Base-by-base conservation (phyloP, 2,329 filamentous ascomycete species). In the Aspergillus ruber region DNA sequence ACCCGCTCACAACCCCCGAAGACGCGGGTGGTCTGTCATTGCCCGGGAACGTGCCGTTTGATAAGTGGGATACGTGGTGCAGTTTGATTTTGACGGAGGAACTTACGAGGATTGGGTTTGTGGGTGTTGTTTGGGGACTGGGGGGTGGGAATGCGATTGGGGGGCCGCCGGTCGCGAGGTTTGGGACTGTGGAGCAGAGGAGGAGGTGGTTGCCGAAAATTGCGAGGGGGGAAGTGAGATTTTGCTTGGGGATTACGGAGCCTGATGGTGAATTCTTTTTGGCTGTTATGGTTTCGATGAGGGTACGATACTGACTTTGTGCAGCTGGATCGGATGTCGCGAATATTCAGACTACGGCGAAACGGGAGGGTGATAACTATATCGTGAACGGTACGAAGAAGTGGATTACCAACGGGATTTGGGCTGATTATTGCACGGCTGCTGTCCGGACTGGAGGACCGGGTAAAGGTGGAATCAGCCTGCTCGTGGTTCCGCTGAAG, bases 371-470 rank as follows among this genome's bases (percentile, higher is more conserved):
- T 0, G 67, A 72, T 29, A 61, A 69, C 43, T 86, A 84, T 55
- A 58, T 83, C 32, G 80, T 85, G n/a, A 84, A 83, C 48, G 83
- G 82, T 0, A 75, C 76, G 44, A 85, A 86, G 71, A 84, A 84
- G 61, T 84, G 81, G 81, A 85, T 86, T 54, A 84, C 83, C 1
- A 81, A 80, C 42, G 78, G 73, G 12, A 74, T 79, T 1, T 81
- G 74, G 72, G 78, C 82, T 10, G 75, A 81, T 43, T 81, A 81
- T 59, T 77, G 79, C 62, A 82, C 81, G 0, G 80, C 81, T 10
- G 82, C 81, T 2, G 71, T 71, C 44, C 70, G 78, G 17, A 75
- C 84, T 0, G 84, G 83, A 13, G 82, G 80, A 0, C 74, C 79
- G 0, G 82, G 82, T 0, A 71, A 78, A 0, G 59, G 64, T 1